Conservation (phyloP, 805 yeast species). For the Starmerella apis region DNA sequence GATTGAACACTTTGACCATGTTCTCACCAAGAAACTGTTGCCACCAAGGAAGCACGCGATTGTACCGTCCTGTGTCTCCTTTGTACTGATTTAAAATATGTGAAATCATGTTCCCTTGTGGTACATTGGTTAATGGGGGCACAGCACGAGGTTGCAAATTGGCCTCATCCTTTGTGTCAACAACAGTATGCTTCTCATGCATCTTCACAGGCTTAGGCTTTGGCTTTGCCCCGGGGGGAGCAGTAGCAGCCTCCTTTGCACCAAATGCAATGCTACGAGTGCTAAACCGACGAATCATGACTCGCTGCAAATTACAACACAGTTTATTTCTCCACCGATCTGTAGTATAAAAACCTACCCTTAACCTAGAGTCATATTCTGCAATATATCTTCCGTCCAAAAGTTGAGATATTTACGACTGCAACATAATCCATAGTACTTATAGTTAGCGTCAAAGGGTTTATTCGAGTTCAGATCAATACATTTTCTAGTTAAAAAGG, state of each 20-base stretch:
- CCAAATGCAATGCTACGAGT: conserved; percentile 7
- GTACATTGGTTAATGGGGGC: conserved; percentile 21
- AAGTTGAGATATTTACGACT: too few relatives aligned
- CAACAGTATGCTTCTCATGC: conserved; percentile 25
- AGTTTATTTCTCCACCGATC: too few relatives aligned
- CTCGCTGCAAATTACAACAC: background rate
- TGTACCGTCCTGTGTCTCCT: conserved; percentile 25
- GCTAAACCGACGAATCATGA: conserved; percentile 10
- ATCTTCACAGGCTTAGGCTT: conserved; percentile 12
- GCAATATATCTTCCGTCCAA: background rate
- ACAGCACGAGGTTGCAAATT: conserved; percentile 24
- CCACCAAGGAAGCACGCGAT: conserved; percentile 27
- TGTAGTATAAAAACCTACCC: too few relatives aligned
- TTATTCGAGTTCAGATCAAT: too few relatives aligned
- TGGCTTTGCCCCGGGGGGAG: too few relatives aligned
- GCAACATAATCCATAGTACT: too few relatives aligned
- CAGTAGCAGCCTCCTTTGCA: conserved; percentile 3
- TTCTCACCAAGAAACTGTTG: conserved; percentile 29
- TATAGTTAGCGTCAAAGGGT: too few relatives aligned
- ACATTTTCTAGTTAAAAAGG: too few relatives aligned
- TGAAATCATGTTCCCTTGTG: conserved; percentile 27
- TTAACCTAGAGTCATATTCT: conserved; percentile 2
- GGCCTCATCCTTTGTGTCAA: conserved; percentile 22
- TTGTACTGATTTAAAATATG: conserved; percentile 28
- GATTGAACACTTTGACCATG: conserved; percentile 39